Percentiles rank a stretch among this genome's conserved stretches.
phyloP scores from a whole-genome alignment of 2,329 filamentous ascomycete species.

The Salinomyces thailandicus region DNA sequence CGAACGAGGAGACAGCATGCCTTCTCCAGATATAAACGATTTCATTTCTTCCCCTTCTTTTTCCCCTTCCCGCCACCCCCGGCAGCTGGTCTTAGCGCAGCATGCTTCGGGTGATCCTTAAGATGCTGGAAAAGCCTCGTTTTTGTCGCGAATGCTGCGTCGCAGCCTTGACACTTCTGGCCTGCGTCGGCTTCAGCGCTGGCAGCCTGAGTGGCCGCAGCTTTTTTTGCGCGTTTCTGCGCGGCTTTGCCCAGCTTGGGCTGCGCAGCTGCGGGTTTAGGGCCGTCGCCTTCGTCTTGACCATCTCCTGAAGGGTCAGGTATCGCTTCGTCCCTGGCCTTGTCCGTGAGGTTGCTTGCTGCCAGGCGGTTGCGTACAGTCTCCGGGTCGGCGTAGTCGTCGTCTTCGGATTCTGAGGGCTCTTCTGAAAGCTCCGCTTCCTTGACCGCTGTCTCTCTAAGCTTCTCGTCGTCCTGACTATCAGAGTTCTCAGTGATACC shows the following conservation, averaged over 20 bases:
- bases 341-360: slow-evolving; percentile 7
- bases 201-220: slow-evolving; percentile 23
- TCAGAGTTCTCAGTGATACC: neutral
- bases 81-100: slow-evolving; percentile 34
- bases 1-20: neutral
- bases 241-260: slow-evolving; percentile 40
- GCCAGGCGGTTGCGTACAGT: slow-evolving; percentile 32
- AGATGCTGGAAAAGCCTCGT: slow-evolving; percentile 66
- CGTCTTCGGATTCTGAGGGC: slow-evolving; percentile 17
- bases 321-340: slow-evolving; percentile 4
- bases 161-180: slow-evolving; percentile 67
- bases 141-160: slow-evolving; percentile 64
- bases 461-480: slow-evolving; percentile 1
- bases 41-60: slow-evolving; percentile 21
- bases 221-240: slow-evolving; percentile 39
- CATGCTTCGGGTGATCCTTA: slow-evolving; percentile 41
- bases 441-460: neutral
- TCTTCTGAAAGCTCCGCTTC: neutral
- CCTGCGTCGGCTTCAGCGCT: slow-evolving; percentile 22
- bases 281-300: neutral
- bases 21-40: neutral
- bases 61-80: slow-evolving; percentile 11
- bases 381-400: slow-evolving; percentile 35
- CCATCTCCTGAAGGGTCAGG: neutral
- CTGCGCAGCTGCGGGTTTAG: slow-evolving; percentile 3